phyloP scores from a whole-genome alignment of 352 stramenopile species.

The Poterioochromonas sp. region DNA sequence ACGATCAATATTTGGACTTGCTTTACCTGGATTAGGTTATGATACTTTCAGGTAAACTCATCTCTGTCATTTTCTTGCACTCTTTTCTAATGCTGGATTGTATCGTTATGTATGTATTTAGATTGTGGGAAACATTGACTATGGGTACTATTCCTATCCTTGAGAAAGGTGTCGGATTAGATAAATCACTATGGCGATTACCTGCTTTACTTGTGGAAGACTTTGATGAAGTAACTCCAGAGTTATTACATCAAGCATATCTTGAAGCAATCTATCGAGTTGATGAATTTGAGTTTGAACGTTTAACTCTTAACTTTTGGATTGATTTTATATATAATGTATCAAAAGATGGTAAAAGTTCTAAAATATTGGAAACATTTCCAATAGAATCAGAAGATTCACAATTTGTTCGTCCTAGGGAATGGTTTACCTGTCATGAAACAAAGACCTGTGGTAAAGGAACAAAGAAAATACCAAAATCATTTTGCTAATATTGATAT shows the following conservation, averaged over 20 bases:
- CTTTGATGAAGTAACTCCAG: conserved; percentile 9
- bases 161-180: conserved; percentile 20
- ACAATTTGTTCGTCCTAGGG: neutral
- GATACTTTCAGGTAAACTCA: conserved; percentile 20
- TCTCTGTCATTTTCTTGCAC: neutral
- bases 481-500: conserved; percentile 10
- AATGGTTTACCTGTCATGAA: conserved; percentile 11
- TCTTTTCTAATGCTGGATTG: neutral
- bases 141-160: conserved; percentile 20
- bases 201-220: conserved; percentile 28
- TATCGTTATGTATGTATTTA: neutral
- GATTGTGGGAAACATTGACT: conserved; percentile 18
- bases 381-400: conserved; percentile 9
- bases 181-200: conserved; percentile 18
- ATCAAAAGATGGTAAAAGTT: neutral
- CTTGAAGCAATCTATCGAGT: conserved; percentile 32
- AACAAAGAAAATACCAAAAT: neutral
- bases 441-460: neutral
- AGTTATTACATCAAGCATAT: conserved; percentile 18
- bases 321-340: conserved; percentile 9
- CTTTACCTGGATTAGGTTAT: conserved; percentile 33
- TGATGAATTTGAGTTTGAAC: neutral
- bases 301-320: conserved; percentile 29
- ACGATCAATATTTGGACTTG: neutral
- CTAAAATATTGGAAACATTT: conserved; percentile 9